Percentiles rank a stretch among this genome's conserved stretches.
Conservation (phyloP, 306 rosid species). For the Cicer yamashitae region DNA sequence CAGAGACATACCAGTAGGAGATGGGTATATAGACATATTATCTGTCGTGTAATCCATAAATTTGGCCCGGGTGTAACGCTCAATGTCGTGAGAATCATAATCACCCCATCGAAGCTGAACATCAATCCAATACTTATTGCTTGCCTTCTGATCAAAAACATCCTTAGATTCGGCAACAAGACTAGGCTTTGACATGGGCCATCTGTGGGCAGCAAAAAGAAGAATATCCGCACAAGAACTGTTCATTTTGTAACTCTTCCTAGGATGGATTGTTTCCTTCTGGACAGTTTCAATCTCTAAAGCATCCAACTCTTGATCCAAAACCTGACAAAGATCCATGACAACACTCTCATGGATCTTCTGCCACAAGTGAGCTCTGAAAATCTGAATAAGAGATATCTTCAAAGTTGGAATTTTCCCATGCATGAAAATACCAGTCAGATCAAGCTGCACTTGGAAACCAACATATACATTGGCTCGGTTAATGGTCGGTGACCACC, state of each 20-base stretch:
- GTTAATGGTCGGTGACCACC: slow-evolving; percentile 99
- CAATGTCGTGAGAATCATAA: slow-evolving; percentile 98
- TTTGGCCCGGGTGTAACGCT: slow-evolving; percentile 97
- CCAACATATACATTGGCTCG: slow-evolving; percentile 99
- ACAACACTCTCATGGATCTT: slow-evolving; percentile 99
- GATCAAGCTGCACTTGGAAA: slow-evolving; percentile 98
- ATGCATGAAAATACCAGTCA: slow-evolving; percentile 99
- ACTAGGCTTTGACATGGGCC: slow-evolving; percentile 99
- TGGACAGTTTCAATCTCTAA: slow-evolving; percentile 98
- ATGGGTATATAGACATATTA: slow-evolving; percentile 98
- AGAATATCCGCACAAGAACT: slow-evolving; percentile 98
- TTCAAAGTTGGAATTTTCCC: slow-evolving; percentile 99
- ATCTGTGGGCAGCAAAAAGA: slow-evolving; percentile 98
- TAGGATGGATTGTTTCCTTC: slow-evolving; percentile 98
- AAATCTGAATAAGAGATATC: slow-evolving; percentile 94
- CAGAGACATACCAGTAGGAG: slow-evolving; percentile 77
- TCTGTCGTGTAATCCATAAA: slow-evolving; percentile 99
- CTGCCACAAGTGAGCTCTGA: slow-evolving; percentile 99
- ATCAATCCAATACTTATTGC: slow-evolving; percentile 98
- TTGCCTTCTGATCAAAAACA: slow-evolving; percentile 97
- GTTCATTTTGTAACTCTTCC: slow-evolving; percentile 99
- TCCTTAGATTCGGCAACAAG: slow-evolving; percentile 98
- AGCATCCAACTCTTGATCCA: slow-evolving; percentile 99
- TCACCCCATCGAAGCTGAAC: slow-evolving; percentile 99
- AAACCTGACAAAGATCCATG: slow-evolving; percentile 99